Evolutionary conservation across 139 green algal genomes (phyloP), one percentile per base, ranked within the genome.

Genomic region (Parachlorella kessleri): DNA sequence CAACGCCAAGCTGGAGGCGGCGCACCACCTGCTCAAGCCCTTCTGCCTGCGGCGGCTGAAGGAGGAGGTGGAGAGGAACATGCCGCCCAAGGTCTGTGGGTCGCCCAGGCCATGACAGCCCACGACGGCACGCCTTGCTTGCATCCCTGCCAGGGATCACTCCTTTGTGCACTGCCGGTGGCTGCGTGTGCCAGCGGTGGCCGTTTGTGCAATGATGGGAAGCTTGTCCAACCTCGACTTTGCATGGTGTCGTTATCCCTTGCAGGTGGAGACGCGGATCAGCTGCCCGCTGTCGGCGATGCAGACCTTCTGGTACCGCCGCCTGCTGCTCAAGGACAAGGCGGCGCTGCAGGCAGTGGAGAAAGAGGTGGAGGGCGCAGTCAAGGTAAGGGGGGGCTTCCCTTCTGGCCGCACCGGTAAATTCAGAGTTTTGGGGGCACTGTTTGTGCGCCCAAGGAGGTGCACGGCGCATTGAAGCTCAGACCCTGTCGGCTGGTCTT

Each of bases 41-140:
- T 92, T 97, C 81, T 91, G 91, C 78, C 90, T 97, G 81, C 89
- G 93, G 30, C 90, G 93, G 5, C 73, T 95, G 32, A 97, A 97
- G 81, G 48, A 83, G 59, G 81, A 89, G 35, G 80, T 90, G 39
- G 84, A 91, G 81, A 76, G 64, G 38, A 65, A 55, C 36, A 77
- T 88, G 83, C 90, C 88, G 6, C 87, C 89, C 65, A 77, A 81
- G 73, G 81, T 85, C 33, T 24, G 77, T 59, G 28, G 24, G 8
- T 4, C 28, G 67, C 30, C 28, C 6, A 71, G 66, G 66, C 6
- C n/a, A n/a, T n/a, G n/a, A 32, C n/a, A 53, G 48, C 32, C 37
- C 18, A 14, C 3, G 32, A 37, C 33, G 72, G 0, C 2, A 35
- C 6, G 33, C 24, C 18, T 23, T 32, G 3, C 2, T 26, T 70